Percentiles rank a stretch among this genome's conserved stretches.
phyloP scores from a whole-genome alignment of 2,329 filamentous ascomycete genomes.

The Trichophyton benhamiae region DNA sequence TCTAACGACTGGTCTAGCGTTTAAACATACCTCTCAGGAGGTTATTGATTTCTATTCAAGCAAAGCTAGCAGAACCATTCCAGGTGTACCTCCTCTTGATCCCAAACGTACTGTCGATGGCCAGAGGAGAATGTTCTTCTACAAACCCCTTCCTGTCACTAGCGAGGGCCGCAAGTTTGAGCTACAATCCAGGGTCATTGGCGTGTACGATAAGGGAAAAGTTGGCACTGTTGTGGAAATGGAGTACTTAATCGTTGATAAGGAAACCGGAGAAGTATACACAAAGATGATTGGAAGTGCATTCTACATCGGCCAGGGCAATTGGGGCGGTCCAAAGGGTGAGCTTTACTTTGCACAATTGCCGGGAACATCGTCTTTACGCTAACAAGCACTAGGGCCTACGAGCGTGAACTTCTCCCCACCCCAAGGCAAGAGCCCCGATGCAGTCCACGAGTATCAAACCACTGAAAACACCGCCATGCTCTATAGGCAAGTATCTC shows the following conservation, averaged over 20 bases:
- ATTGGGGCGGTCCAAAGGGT: conserved; percentile 85
- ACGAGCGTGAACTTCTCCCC: conserved; percentile 67
- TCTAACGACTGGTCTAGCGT: conserved; percentile 38
- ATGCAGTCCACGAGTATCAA: conserved; percentile 57
- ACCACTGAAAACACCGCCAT: conserved; percentile 60
- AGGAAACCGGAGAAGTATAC: conserved; percentile 56
- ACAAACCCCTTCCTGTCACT: conserved; percentile 60
- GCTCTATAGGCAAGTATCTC: conserved; percentile 48
- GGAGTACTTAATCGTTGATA: conserved; percentile 65
- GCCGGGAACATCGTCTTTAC: background rate
- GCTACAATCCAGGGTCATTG: conserved; percentile 62
- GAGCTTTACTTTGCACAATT: conserved; percentile 10
- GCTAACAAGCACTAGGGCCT: conserved; percentile 35
- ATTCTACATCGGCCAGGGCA: conserved; percentile 71
- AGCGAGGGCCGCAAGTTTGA: conserved; percentile 64
- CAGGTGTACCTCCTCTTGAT: conserved; percentile 66
- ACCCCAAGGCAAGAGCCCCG: conserved; percentile 57
- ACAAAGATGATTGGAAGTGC: conserved; percentile 54
- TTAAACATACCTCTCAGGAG: conserved; percentile 65
- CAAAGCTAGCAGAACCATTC: conserved; percentile 54
- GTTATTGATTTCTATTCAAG: conserved; percentile 74
- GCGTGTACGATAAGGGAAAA: conserved; percentile 83
- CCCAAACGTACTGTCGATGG: conserved; percentile 64
- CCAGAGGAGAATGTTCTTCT: conserved; percentile 65
- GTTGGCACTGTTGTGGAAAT: conserved; percentile 70